Evolutionary conservation across 169 alveolate species (phyloP), one percentile per base, ranked within the genome.

Genomic region (Plasmodium coatneyi): DNA sequence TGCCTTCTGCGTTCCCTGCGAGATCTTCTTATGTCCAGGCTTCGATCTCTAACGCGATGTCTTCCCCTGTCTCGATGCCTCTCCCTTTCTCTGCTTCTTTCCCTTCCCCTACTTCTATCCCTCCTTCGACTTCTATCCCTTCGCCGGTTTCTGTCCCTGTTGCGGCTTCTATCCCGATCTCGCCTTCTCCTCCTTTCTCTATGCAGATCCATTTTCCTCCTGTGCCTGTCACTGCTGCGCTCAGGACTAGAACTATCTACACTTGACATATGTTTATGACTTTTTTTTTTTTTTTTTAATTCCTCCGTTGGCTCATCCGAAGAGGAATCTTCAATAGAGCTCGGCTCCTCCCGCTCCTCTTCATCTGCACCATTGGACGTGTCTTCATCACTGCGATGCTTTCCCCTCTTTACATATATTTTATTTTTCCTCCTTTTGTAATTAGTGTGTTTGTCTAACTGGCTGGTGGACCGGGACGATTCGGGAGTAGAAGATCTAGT

Each of bases 201-300:
- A 16, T 25, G 84, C 28, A 49, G 19, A 10, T 84, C 80, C 43
- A 9, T 6, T 32, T 46, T 71, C 22, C 92, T 60, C 72, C 80
- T 52, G 14, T 49, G 81, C 70, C 49, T 19, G 9, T 70, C 60
- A 56, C 54, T 72, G 74, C 92, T n/a, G 22, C 19, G 28, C 70
- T 49, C 54, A 43, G n/a, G 1, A 43, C 54, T 43, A 7, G 34
- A 28, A 71, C 22, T 19, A 39, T 22, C 46, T 19, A 19, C 32
- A 60, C 32, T 60, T 60, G 74, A 60, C 25, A 19, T 4, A 60
- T 60, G 7, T 60, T 60, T 60, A 60, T 41, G 34, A 39, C 60
- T 46, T 83, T 22, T 72, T 74, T 82, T 54, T 82, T 34, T 82
- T 56, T 30, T 84, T 22, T 84, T 74, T 22, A 19, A 74, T 32